Conservation (phyloP, 352 stramenopile genomes). For the Phytopythium montanum region DNA sequence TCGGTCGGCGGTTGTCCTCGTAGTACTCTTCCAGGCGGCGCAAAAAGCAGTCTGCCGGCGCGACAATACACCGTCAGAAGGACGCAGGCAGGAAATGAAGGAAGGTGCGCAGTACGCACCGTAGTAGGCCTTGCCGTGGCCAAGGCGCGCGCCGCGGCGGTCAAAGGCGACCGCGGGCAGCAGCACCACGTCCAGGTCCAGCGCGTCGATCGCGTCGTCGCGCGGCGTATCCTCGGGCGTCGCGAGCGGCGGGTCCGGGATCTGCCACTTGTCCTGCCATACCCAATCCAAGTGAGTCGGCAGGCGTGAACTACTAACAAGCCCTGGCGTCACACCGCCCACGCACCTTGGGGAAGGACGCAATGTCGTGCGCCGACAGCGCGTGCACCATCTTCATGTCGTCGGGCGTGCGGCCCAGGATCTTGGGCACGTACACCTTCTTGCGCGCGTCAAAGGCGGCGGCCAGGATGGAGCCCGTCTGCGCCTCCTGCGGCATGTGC, state of each 20-base stretch:
- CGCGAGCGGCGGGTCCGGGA: slow-evolving; percentile 65
- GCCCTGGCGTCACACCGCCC: too few species aligned
- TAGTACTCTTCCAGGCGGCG: slow-evolving; percentile 53
- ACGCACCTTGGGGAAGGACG: slow-evolving; percentile 71
- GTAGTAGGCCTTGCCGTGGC: slow-evolving; percentile 89
- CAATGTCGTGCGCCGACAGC: slow-evolving; percentile 60
- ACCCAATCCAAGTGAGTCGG: slow-evolving; percentile 9
- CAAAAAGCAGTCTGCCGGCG: slow-evolving; percentile 61
- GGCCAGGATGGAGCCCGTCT: slow-evolving; percentile 46
- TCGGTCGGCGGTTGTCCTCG: slow-evolving; percentile 23
- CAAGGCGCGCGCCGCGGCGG: slow-evolving; percentile 62
- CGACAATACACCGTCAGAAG: not conserved
- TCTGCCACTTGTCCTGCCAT: slow-evolving; percentile 83
- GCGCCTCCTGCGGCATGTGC: slow-evolving; percentile 77
- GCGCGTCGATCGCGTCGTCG: slow-evolving; percentile 35
- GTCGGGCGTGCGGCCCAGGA: slow-evolving; percentile 51
- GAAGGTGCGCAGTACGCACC: slow-evolving; percentile 23
- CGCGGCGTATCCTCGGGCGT: slow-evolving; percentile 18
- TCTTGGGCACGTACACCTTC: slow-evolving; percentile 89
- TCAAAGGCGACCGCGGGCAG: slow-evolving; percentile 85
- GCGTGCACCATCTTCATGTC: slow-evolving; percentile 81
- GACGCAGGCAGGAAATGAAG: too few species aligned
- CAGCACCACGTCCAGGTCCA: slow-evolving; percentile 77
- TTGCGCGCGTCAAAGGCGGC: slow-evolving; percentile 57
- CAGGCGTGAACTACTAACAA: too few species aligned